Evolutionary conservation across 1,139 yeast genomes (phyloP).

Genomic region (Groenewaldozyma sp.): DNA sequence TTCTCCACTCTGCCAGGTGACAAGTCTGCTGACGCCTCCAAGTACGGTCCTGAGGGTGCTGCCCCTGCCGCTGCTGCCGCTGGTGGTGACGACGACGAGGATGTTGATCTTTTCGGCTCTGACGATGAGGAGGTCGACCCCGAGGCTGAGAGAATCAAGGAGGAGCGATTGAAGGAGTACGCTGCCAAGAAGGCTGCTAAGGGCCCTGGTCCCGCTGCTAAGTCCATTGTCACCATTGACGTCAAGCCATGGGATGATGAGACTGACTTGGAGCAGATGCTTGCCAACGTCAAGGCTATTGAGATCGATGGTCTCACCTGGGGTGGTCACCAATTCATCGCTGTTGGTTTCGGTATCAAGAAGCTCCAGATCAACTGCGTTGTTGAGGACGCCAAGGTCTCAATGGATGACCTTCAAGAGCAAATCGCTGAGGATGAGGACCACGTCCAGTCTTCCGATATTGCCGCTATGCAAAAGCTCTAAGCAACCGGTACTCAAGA

Average conservation of each 20-base stretch:
- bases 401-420: conserved; percentile 82
- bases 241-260: conserved; percentile 99
- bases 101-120: conserved; percentile 92
- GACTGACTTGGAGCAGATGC: conserved; percentile 83
- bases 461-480: conserved; percentile 97
- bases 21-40: conserved; percentile 28
- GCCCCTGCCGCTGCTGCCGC: conserved; percentile 50
- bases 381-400: conserved; percentile 93
- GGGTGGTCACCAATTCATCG: conserved; percentile 97
- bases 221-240: conserved; percentile 91
- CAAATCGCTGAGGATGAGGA: conserved; percentile 92
- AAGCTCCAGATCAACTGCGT: conserved; percentile 98
- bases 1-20: conserved; percentile 41
- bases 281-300: conserved; percentile 75
- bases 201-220: conserved; percentile 98
- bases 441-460: conserved; percentile 96
- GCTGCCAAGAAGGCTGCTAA: conserved; percentile 95
- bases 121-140: conserved; percentile 90
- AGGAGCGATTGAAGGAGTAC: conserved; percentile 95
- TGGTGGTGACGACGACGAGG: conserved; percentile 80
- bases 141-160: conserved; percentile 94
- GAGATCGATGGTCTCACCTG: conserved; percentile 89
- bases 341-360: conserved; percentile 99
- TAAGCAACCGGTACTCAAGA: too few species aligned
- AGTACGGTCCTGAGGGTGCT: conserved; percentile 60